phyloP scores from a whole-genome alignment of 495 filamentous ascomycete species.

The Filosporella fistucella region DNA sequence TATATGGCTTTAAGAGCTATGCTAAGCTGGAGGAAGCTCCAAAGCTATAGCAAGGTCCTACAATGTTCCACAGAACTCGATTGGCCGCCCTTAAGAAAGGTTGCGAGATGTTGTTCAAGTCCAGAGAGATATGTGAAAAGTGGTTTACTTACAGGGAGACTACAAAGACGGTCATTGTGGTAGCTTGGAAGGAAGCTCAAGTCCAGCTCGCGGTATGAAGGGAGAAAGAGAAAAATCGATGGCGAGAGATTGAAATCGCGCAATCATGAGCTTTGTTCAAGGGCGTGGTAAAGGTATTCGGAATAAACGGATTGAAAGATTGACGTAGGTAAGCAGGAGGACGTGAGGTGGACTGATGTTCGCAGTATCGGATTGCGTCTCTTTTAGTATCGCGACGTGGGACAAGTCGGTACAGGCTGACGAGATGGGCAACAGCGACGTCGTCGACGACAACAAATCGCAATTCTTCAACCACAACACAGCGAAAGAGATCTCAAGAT shows the following conservation, averaged over 20 bases:
- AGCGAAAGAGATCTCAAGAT: not conserved
- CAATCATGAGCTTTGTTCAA: slow-evolving; percentile 17
- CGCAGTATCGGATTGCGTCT: not conserved
- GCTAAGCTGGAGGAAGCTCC: slow-evolving; percentile 1
- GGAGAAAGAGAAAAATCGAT: slow-evolving; percentile 1
- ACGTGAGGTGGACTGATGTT: not conserved
- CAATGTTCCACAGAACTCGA: not conserved
- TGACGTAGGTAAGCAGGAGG: too few species aligned
- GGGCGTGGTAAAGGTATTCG: not conserved
- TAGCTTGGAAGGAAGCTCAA: slow-evolving; percentile 8
- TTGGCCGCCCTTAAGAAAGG: not conserved
- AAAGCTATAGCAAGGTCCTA: slow-evolving; percentile 2
- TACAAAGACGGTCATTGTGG: slow-evolving; percentile 76
- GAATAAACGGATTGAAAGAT: not conserved
- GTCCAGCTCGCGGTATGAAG: slow-evolving; percentile 10
- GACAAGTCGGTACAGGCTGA: not conserved
- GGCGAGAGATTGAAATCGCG: slow-evolving; percentile 14
- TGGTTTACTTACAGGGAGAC: slow-evolving; percentile 67
- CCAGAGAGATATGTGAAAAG: not conserved
- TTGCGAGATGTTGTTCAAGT: not conserved
- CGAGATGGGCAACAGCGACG: not conserved
- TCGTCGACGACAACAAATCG: too few species aligned
- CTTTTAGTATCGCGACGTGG: not conserved
- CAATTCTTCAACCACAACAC: not conserved
- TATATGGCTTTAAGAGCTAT: not conserved